Evolutionary conservation across 2,329 filamentous ascomycete genomes (phyloP).

Genomic region (Paraconiothyrium brasiliense): DNA sequence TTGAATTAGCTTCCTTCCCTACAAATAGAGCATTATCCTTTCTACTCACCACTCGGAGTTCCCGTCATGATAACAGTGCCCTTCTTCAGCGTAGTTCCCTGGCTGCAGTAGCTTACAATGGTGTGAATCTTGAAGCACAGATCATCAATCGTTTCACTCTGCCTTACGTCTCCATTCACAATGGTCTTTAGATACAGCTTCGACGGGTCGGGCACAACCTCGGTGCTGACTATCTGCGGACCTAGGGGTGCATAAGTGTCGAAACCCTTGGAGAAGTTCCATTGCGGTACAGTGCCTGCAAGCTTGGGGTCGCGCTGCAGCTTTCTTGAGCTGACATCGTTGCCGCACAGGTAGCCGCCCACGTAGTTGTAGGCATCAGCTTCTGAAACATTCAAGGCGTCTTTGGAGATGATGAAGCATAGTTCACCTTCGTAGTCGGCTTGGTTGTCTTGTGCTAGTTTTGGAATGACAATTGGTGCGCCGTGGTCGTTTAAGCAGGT

Average conservation of each 20-base stretch:
- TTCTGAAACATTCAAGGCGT: conserved; percentile 60
- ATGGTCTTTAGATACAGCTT: conserved; percentile 56
- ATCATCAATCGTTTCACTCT: conserved; percentile 60
- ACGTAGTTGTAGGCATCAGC: conserved; percentile 60
- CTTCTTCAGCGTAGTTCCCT: conserved; percentile 56
- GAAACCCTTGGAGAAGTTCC: conserved; percentile 66
- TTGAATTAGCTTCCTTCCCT: background rate
- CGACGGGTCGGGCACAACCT: conserved; percentile 56
- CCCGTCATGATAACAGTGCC: conserved; percentile 63
- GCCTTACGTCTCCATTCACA: conserved; percentile 60
- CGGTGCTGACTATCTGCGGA: conserved; percentile 57
- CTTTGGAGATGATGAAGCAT: conserved; percentile 62
- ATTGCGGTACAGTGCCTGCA: conserved; percentile 65
- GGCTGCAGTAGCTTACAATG: conserved; percentile 58
- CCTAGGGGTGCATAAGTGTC: conserved; percentile 66
- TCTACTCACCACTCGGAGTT: conserved; percentile 45
- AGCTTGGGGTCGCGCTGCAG: conserved; percentile 60
- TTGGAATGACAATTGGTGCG: conserved; percentile 58
- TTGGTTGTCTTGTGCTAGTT: conserved; percentile 59
- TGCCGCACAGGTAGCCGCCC: conserved; percentile 63
- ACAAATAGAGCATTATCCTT: background rate
- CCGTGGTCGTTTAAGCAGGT: conserved; percentile 52
- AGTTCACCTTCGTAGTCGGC: conserved; percentile 54
- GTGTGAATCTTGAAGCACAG: conserved; percentile 58
- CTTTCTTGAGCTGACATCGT: conserved; percentile 65